Conservation (phyloP, 176 grass and related monocot species). For the Elaeis guineensis region DNA sequence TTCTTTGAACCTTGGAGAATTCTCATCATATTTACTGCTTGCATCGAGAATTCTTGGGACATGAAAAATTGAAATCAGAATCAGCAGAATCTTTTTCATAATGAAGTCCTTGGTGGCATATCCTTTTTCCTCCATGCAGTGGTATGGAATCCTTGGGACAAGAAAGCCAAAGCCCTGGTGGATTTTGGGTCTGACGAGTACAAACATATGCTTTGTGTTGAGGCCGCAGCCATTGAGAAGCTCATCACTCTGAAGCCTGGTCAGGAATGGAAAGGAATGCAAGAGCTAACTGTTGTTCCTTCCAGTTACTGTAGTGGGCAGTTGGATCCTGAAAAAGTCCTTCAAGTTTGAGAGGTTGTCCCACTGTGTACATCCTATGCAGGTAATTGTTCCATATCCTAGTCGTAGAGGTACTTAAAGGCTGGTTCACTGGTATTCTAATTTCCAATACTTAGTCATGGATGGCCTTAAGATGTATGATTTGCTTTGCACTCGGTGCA, state of each 20-base stretch:
- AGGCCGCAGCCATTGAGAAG: slow-evolving; percentile 60
- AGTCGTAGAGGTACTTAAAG: too few relatives aligned
- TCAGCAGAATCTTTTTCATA: slow-evolving; percentile 13
- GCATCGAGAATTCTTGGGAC: too few relatives aligned
- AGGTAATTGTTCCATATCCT: not conserved
- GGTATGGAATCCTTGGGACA: slow-evolving; percentile 95
- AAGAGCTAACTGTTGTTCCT: slow-evolving; percentile 49
- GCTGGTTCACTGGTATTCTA: too few relatives aligned
- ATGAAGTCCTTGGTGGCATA: not conserved
- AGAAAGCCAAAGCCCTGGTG: slow-evolving; percentile 66
- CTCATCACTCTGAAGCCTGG: slow-evolving; percentile 63
- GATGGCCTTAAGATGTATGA: too few relatives aligned
- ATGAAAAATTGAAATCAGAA: too few relatives aligned
- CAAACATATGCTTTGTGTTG: slow-evolving; percentile 76
- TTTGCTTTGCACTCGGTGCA: too few relatives aligned
- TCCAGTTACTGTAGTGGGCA: slow-evolving; percentile 84
- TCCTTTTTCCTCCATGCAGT: slow-evolving; percentile 26
- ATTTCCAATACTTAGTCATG: too few relatives aligned
- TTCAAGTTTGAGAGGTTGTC: slow-evolving; percentile 10
- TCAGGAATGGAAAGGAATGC: slow-evolving; percentile 77
- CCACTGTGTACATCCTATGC: not conserved
- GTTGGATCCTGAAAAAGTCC: slow-evolving; percentile 52
- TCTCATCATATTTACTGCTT: too few relatives aligned
- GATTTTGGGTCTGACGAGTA: slow-evolving; percentile 79
- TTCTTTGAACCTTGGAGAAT: too few relatives aligned